phyloP scores from a whole-genome alignment of 2,329 filamentous ascomycete species.

The Colletotrichum lupini region DNA sequence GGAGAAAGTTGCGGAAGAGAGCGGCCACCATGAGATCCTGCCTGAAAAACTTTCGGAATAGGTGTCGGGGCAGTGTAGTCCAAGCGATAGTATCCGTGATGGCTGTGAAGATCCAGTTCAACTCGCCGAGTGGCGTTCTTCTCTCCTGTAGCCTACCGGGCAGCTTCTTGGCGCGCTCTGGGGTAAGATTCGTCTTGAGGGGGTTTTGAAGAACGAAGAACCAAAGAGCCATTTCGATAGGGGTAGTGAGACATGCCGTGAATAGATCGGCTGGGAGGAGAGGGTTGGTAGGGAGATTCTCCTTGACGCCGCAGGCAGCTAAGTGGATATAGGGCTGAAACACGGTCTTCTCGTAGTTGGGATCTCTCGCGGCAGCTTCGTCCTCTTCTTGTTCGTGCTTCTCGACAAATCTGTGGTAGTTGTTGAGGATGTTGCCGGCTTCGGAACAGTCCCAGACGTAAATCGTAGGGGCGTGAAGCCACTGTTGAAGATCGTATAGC shows the following conservation, averaged over 20 bases:
- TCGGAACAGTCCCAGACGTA: constrained; percentile 99
- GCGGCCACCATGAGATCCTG: constrained; percentile 99
- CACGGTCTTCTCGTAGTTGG: constrained; percentile 82
- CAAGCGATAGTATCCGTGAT: constrained; percentile 99
- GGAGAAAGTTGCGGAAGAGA: constrained; percentile 93
- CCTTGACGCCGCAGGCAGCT: constrained; percentile 88
- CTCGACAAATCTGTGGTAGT: constrained; percentile 93
- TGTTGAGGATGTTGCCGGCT: constrained; percentile 93
- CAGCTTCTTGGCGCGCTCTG: constrained; percentile 88
- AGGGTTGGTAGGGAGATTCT: constrained; percentile 95
- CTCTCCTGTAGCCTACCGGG: constrained; percentile 93
- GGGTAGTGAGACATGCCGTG: constrained; percentile 94
- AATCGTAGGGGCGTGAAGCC: constrained; percentile 94
- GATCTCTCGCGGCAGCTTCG: constrained; percentile 80
- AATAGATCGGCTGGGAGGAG: constrained; percentile 94
- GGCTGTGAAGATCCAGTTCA: constrained; percentile 99
- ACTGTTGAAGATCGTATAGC: constrained; percentile 92
- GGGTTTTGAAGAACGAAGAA: constrained; percentile 97
- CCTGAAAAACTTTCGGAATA: constrained; percentile 97
- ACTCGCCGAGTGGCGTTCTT: constrained; percentile 90
- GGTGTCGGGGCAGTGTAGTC: constrained; percentile 89
- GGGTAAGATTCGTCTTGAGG: constrained; percentile 72
- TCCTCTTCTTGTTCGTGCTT: constrained; percentile 93
- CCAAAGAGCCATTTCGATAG: constrained; percentile 95
- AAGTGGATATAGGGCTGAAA: constrained; percentile 83